These are phyloP conservation scores for Ustilago hordei DNA, from an alignment of 1,284 basidiomycete species.

Conservation along the genomic window DNA sequence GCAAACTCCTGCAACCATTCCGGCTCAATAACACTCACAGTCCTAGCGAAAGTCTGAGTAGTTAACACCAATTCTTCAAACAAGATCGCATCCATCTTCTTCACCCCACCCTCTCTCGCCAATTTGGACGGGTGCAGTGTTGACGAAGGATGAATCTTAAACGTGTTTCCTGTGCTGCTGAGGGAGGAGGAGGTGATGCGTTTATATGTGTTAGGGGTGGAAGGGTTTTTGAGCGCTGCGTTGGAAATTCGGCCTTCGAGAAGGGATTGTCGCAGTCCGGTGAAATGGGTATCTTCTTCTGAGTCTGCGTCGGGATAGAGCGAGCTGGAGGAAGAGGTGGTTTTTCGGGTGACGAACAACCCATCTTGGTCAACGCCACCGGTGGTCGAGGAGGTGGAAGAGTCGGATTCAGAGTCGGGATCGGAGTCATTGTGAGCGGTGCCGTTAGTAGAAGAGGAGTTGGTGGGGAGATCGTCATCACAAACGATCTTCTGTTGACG, in stretches of 20 bases:
- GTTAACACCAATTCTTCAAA: conserved; percentile 69
- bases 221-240: conserved; percentile 56
- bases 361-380: conserved; percentile 13
- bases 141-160: conserved; percentile 65
- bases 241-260: conserved; percentile 53
- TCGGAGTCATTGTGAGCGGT: conserved; percentile 9
- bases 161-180: conserved; percentile 31
- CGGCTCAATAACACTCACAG: conserved; percentile 62
- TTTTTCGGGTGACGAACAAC: conserved; percentile 37
- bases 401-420: conserved; percentile 6
- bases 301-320: background rate
- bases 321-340: background rate
- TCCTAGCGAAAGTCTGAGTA: conserved; percentile 63
- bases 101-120: conserved; percentile 20
- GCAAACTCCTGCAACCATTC: conserved; percentile 57
- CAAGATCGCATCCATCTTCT: conserved; percentile 52
- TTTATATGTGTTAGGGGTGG: conserved; percentile 51
- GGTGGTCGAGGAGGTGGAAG: background rate
- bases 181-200: conserved; percentile 33
- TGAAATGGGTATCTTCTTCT: conserved; percentile 41
- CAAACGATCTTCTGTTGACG: conserved; percentile 56
- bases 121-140: conserved; percentile 48
- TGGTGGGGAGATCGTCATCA: conserved; percentile 48
- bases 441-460: background rate
- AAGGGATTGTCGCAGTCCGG: conserved; percentile 48